Conservation (phyloP, 2,329 filamentous ascomycete genomes). For the Gaeumannomyces tritici region DNA sequence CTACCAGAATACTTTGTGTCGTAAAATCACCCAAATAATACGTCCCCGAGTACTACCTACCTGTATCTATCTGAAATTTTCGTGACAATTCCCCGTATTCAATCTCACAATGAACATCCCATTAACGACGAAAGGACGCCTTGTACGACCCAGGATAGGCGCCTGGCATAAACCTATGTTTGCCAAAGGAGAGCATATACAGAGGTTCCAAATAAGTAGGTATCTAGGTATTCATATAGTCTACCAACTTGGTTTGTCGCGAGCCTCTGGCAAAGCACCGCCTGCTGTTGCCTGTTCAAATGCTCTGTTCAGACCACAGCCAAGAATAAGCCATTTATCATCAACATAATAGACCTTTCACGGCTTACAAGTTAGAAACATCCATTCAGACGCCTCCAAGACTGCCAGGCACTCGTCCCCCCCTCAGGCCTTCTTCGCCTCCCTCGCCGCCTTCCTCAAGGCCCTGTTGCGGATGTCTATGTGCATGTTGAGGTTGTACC, state of each 20-base stretch:
- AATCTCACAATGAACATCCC: no score
- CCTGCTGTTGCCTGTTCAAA: background rate
- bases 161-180: background rate
- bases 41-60: no score
- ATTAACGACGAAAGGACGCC: no score
- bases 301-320: background rate
- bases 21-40: no score
- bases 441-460: slow-evolving; percentile 72
- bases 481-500: slow-evolving; percentile 60
- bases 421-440: slow-evolving; percentile 54
- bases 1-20: no score
- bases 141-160: background rate
- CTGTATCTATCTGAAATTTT: background rate
- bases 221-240: background rate
- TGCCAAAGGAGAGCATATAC: background rate
- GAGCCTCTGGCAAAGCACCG: background rate
- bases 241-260: background rate
- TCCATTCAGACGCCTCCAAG: background rate
- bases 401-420: no score
- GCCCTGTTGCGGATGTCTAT: slow-evolving; percentile 73
- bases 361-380: background rate
- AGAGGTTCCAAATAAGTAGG: background rate
- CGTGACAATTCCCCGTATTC: no score
- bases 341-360: background rate
- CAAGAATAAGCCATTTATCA: background rate